Evolutionary conservation across 2,329 filamentous ascomycete genomes (phyloP).

Genomic region (Fusarium siculi): DNA sequence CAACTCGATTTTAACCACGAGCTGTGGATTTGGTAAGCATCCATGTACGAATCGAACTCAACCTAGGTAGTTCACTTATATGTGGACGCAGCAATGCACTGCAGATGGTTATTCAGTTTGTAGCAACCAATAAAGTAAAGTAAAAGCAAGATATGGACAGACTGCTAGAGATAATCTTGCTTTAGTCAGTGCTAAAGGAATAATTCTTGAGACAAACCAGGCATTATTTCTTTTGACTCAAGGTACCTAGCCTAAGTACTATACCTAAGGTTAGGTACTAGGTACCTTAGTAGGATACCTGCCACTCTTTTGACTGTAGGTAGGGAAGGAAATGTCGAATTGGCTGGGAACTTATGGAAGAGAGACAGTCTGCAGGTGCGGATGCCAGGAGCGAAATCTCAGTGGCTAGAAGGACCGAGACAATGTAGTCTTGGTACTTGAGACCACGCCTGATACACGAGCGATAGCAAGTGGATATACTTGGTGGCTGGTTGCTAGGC

Average conservation of each 20-base stretch:
- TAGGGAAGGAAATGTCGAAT: background rate
- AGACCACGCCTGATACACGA: accelerated
- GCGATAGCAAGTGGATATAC: conserved; percentile 21
- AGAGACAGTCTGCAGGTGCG: conserved; percentile 2
- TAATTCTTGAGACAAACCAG: background rate
- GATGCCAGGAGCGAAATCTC: conserved; percentile 2
- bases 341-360: background rate
- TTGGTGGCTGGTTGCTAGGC: conserved; percentile 39
- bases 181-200: background rate
- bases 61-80: background rate
- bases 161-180: background rate
- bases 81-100: background rate
- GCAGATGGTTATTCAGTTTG: background rate
- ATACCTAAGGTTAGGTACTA: background rate
- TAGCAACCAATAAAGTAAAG: background rate
- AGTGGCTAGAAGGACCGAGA: conserved; percentile 16
- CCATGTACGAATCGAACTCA: background rate
- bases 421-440: conserved; percentile 18
- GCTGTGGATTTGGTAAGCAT: background rate
- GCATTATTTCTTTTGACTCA: background rate
- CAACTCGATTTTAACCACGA: background rate
- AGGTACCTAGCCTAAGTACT: background rate
- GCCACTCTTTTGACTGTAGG: background rate
- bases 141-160: background rate
- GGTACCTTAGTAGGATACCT: background rate